These are phyloP conservation scores for Nakaseomyces glabratus DNA, from an alignment of 1,139 yeast species.

Conservation along the genomic window DNA sequence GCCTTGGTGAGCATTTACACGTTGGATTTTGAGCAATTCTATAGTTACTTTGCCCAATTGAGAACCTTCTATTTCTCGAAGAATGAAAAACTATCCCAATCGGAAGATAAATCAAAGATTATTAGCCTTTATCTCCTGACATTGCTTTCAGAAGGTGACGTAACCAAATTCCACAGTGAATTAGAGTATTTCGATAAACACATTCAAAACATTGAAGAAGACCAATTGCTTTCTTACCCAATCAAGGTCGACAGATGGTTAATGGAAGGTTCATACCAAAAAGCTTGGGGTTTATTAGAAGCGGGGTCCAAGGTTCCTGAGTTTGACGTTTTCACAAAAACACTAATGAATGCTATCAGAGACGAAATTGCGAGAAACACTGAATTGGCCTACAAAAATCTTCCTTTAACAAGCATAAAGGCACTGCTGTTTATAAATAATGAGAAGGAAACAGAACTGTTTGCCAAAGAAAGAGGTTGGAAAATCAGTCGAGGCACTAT, in stretches of 20 bases:
- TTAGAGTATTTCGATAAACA: constrained; percentile 59
- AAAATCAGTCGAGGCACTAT: constrained; percentile 49
- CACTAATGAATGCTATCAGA: constrained; percentile 68
- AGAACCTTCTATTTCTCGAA: constrained; percentile 56
- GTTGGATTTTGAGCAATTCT: constrained; percentile 55
- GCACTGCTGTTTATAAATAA: constrained; percentile 68
- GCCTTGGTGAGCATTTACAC: constrained; percentile 66
- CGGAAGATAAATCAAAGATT: constrained; percentile 65
- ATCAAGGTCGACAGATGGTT: constrained; percentile 84
- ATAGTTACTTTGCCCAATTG: constrained; percentile 65
- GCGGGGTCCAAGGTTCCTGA: constrained; percentile 38
- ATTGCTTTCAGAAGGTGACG: constrained; percentile 71
- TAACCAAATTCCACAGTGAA: constrained; percentile 84
- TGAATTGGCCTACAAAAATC: constrained; percentile 63
- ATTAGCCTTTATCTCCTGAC: constrained; percentile 68
- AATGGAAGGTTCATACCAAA: constrained; percentile 94
- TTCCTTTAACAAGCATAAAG: constrained; percentile 79
- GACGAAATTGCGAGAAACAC: constrained; percentile 82
- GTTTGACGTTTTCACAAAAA: constrained; percentile 49
- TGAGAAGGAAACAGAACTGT: constrained; percentile 53
- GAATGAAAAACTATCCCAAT: constrained; percentile 40
- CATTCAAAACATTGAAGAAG: constrained; percentile 48
- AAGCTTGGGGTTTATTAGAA: constrained; percentile 72
- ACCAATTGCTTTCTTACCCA: constrained; percentile 65
- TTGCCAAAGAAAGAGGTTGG: constrained; percentile 61